Base-by-base conservation (phyloP, 768 basidiomycete species). In the Lactifluus subvellereus region DNA sequence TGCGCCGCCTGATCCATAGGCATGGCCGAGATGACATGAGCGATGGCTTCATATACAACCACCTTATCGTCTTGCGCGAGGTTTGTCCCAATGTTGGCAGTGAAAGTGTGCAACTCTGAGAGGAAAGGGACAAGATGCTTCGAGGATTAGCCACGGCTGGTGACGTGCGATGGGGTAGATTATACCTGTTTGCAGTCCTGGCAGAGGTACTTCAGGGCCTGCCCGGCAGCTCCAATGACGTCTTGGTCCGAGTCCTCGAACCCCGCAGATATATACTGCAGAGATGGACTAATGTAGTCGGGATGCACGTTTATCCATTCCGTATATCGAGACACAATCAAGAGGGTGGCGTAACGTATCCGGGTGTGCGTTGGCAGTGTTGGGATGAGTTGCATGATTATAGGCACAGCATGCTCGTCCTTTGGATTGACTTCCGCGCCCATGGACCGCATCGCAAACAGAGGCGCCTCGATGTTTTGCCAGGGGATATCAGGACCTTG, bases 401-500 rank as follows among this genome's bases (percentile, higher is more conserved):
- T 92, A 2, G 95, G 94, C n/a, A 98, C 87, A 40, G 90, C 86
- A 64, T 81, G 83, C 54, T 91, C 82, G 72, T 98, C 95, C 45
- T 80, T 77, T 9, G 85, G 77, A 69, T 98, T 91, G 27, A 98
- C 82, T 74, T 95, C 88, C 5, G 93, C 95, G 10, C 97, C 97
- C 92, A 99, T 98, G 13, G 96, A 94, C 50, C 97, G 83, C 87
- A 99, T 88, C 18, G 95, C 94, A 75, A 99, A 99, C 45, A 99
- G 75, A 1, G 97, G 97, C 0, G 97, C 97, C 72, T 99, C 97
- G 54, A 99, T 86, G 72, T 93, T 93, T 73, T 98, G 97, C 97
- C 97, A 99, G 16, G 89, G 77, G 3, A 77, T 76, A 53, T 80
- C 79, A 13, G 82, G 72, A 30, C 79, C 79, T 47, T 83, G 84